These are phyloP conservation scores for Coemansia interrupta DNA, from an alignment of 192 early-diverging fungal species.

Conservation along the genomic window DNA sequence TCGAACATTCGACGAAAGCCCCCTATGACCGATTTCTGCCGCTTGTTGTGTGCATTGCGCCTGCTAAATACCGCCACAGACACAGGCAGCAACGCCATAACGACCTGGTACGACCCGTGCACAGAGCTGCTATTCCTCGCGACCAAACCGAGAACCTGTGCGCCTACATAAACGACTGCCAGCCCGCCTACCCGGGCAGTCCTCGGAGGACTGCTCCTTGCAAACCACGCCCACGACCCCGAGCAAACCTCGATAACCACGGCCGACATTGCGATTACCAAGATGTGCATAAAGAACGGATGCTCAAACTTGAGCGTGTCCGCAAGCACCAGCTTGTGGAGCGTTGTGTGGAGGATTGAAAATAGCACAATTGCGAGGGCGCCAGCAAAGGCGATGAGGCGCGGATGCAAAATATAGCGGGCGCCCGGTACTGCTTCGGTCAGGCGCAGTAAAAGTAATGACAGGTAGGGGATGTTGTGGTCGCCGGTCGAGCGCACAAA, in stretches of 20 bases:
- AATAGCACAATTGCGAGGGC: no score
- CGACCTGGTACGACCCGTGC: constrained; percentile 27
- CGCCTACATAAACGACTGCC: constrained; percentile 17
- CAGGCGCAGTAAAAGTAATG: constrained; percentile 12
- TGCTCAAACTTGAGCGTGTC: constrained; percentile 20
- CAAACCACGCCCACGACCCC: constrained; percentile 18
- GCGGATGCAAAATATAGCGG: background rate
- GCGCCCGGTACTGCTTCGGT: background rate
- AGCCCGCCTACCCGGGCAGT: constrained; percentile 20
- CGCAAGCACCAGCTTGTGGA: constrained; percentile 24
- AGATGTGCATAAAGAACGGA: constrained; percentile 29
- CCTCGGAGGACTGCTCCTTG: constrained; percentile 13
- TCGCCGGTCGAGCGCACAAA: constrained; percentile 1
- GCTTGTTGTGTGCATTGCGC: background rate
- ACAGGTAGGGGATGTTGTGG: constrained; percentile 20
- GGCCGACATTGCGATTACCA: constrained; percentile 13
- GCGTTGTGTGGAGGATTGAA: constrained; percentile 5
- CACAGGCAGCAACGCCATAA: constrained; percentile 22
- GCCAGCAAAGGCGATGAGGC: no score
- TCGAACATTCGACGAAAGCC: no score
- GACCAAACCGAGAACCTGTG: constrained; percentile 12
- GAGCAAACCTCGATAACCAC: constrained; percentile 14
- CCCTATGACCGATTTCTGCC: background rate
- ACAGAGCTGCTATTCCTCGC: constrained; percentile 15
- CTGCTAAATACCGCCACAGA: constrained; percentile 1